A percentile compares a stretch with the other conserved stretches of the same genome.
phyloP scores from a whole-genome alignment of 345 rosid genomes.

The Heritiera fomes region DNA sequence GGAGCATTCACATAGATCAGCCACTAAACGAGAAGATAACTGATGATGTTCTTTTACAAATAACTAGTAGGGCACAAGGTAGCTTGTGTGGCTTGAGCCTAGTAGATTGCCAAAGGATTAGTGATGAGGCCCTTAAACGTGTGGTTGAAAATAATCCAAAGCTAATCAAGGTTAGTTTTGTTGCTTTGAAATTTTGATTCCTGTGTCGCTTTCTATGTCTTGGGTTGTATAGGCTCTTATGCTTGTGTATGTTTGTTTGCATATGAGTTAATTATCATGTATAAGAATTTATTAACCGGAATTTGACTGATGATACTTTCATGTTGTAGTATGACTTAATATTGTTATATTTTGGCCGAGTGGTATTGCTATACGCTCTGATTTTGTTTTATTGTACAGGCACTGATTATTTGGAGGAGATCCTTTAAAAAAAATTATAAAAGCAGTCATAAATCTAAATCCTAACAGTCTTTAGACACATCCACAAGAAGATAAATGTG shows the following conservation, averaged over 20 bases:
- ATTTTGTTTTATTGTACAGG: not conserved
- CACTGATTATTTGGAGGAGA: not conserved
- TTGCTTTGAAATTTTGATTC: not conserved
- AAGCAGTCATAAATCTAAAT: not conserved
- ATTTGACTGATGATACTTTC: not conserved
- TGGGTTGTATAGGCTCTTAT: not conserved
- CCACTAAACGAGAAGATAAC: conserved; percentile 89
- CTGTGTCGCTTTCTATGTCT: not conserved
- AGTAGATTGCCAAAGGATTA: conserved; percentile 71
- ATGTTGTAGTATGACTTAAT: not conserved
- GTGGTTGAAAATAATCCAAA: conserved; percentile 66
- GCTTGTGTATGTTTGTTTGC: conserved; percentile 7
- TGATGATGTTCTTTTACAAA: conserved; percentile 69
- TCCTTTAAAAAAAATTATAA: not conserved
- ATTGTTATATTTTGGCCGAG: not conserved
- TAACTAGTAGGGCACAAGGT: conserved; percentile 77
- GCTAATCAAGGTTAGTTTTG: conserved; percentile 59
- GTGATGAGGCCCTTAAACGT: conserved; percentile 61
- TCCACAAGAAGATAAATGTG: not conserved
- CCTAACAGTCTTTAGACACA: conserved; percentile 30
- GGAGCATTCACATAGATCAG: conserved; percentile 65
- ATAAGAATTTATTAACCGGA: not conserved
- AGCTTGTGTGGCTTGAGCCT: conserved; percentile 74
- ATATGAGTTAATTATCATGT: not conserved
- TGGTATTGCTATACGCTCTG: not conserved